A percentile compares a stretch with the other conserved stretches of the same genome.
These are phyloP conservation scores for Musa balbisiana DNA, from an alignment of 202 grass and related monocot genomes.

Conservation along the genomic window DNA sequence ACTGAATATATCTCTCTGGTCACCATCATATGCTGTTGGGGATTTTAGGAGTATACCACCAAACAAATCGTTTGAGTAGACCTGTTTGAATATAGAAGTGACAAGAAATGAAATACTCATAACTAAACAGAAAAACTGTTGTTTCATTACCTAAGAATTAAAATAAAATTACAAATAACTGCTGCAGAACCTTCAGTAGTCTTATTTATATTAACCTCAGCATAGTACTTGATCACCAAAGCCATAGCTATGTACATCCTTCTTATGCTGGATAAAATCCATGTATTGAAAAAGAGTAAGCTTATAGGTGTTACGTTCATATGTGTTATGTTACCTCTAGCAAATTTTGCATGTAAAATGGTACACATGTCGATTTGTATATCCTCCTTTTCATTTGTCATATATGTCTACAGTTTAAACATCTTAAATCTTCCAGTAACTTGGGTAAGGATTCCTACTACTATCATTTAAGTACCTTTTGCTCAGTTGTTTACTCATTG, in stretches of 20 bases:
- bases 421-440: background rate
- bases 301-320: background rate
- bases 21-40: constrained; percentile 46
- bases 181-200: background rate
- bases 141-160: background rate
- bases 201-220: no score
- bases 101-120: background rate
- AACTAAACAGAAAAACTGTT: no score
- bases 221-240: no score
- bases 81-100: constrained; percentile 36
- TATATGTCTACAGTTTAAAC: background rate
- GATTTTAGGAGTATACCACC: constrained; percentile 74
- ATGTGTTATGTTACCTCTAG: background rate
- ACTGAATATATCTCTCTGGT: constrained; percentile 85
- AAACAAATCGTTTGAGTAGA: constrained; percentile 63
- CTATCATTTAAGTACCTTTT: no score
- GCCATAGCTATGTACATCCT: no score
- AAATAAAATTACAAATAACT: background rate
- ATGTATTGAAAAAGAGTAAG: no score
- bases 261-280: no score
- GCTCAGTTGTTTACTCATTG: no score
- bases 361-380: background rate
- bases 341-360: no score
- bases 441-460: no score
- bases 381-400: background rate